A percentile compares a stretch with the other conserved stretches of the same genome.
These are phyloP conservation scores for Hypoxylon sp. DNA, from an alignment of 2,329 filamentous ascomycete genomes.

Conservation along the genomic window DNA sequence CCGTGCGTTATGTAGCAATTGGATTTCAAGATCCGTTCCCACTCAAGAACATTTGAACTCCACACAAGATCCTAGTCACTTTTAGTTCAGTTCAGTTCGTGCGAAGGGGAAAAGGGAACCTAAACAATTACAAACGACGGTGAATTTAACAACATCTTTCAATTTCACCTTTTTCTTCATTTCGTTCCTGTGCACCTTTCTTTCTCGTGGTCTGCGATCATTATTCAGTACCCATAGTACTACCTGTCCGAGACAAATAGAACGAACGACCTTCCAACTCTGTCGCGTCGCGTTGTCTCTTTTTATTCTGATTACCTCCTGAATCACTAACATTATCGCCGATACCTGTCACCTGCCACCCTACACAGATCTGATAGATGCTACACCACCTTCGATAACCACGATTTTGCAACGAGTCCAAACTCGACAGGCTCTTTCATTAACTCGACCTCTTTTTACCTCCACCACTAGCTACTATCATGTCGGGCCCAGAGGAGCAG, in stretches of 20 bases:
- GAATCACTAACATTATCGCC: slow-evolving; percentile 19
- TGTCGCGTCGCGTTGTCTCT: slow-evolving; percentile 31
- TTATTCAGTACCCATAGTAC: slow-evolving; percentile 38
- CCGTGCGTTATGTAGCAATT: slow-evolving; percentile 34
- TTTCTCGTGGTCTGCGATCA: slow-evolving; percentile 39
- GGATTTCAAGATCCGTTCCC: slow-evolving; percentile 41
- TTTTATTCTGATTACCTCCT: slow-evolving; percentile 31
- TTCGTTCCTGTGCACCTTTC: slow-evolving; percentile 35
- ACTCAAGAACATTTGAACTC: slow-evolving; percentile 19
- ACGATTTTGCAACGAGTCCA: slow-evolving; percentile 15
- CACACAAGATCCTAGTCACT: slow-evolving; percentile 43
- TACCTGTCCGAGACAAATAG: slow-evolving; percentile 17
- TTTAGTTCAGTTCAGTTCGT: slow-evolving; percentile 36
- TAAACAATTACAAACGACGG: slow-evolving; percentile 44
- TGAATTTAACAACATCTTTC: slow-evolving; percentile 32
- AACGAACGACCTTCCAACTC: slow-evolving; percentile 15
- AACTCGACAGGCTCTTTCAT: slow-evolving; percentile 13
- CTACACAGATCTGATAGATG: slow-evolving; percentile 32
- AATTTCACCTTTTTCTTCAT: slow-evolving; percentile 26
- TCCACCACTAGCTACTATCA: slow-evolving; percentile 43
- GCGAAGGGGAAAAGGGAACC: slow-evolving; percentile 44
- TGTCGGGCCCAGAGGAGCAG: slow-evolving; percentile 54
- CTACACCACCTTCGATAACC: slow-evolving; percentile 18
- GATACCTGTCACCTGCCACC: slow-evolving; percentile 9
- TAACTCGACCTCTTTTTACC: slow-evolving; percentile 12